Evolutionary conservation across 441 rosid genomes (phyloP), one percentile per base, ranked within the genome.

Genomic region (Pelargonium australe): DNA sequence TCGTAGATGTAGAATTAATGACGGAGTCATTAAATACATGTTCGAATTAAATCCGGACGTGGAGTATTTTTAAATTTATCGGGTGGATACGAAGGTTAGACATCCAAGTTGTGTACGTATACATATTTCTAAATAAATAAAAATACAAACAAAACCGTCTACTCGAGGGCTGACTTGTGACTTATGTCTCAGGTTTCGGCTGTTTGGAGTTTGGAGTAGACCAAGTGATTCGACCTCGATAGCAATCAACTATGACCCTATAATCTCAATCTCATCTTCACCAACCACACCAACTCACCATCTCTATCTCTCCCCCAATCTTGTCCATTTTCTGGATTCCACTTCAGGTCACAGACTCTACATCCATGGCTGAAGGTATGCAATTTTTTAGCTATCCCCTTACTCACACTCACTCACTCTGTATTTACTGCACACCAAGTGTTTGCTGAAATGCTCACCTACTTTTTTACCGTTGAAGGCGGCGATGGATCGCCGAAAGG

Each of bases 401-500:
- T 1, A 14, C 16, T 34, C 1, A 14, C 45, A 2, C 37, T 12
- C 20, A 2, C 37, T 12, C 20, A 3, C 43, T 3, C 3, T 9
- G 4, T 44, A 13, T 0, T 55, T 28, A 12, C 25, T 8, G 37
- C 10, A 31, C 23, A 62, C 5, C 2, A 17, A 34, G 16, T 28
- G 8, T 17, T 16, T 45, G n/a, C 55, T 41, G 45, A 44, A 66
- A 61, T 60, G 66, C 58, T 60, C 62, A 23, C 20, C 51, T 17
- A 9, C 47, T 16, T 61, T 43, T 9, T 60, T 41, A 1, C 19
- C 23, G 67, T 53, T 25, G 23, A 28, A 57, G 25, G 25, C 34
- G 79, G 44, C 20, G 58, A 57, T 64, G 85, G 74, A 70, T 73
- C 82, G 28, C 68, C 75, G 64, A 65, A 77, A 58, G 67, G 65